A percentile compares a stretch with the other conserved stretches of the same genome.
These are phyloP conservation scores for Teratosphaeriaceae sp. DNA, from an alignment of 2,329 filamentous ascomycete genomes.

Conservation along the genomic window DNA sequence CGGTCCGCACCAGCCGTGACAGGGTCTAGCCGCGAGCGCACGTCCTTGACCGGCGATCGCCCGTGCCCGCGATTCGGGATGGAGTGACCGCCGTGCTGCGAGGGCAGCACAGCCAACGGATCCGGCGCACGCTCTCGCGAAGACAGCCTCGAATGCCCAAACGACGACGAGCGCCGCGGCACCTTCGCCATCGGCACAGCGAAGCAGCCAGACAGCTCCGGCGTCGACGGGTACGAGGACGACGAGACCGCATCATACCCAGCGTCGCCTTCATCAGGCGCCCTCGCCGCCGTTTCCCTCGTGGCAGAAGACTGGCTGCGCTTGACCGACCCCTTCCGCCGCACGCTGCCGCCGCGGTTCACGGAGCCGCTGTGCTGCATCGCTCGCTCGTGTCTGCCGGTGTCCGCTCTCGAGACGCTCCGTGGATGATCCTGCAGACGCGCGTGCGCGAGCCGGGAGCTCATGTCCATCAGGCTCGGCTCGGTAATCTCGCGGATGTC, in stretches of 20 bases:
- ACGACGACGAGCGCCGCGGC: conserved; percentile 41
- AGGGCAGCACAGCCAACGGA: conserved; percentile 10
- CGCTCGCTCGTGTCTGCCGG: conserved; percentile 18
- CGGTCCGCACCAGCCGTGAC: conserved; percentile 37
- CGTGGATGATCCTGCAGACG: background rate
- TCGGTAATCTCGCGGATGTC: conserved; percentile 44
- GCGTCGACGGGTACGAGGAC: conserved; percentile 28
- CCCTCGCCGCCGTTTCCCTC: background rate
- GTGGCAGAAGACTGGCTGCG: background rate
- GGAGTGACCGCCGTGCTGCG: conserved; percentile 7
- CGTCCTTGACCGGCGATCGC: conserved; percentile 43
- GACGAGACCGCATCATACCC: conserved; percentile 9
- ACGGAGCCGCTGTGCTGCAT: conserved; percentile 16
- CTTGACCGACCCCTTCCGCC: conserved; percentile 18
- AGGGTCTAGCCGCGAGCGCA: conserved; percentile 35
- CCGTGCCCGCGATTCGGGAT: conserved; percentile 42
- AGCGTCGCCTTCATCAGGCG: too few species aligned
- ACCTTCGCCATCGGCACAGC: conserved; percentile 40
- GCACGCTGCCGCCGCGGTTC: conserved; percentile 12
- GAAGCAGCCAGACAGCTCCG: conserved; percentile 39
- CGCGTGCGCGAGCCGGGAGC: background rate
- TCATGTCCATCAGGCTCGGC: conserved; percentile 35
- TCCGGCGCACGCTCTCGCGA: conserved; percentile 12
- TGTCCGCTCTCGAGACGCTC: conserved; percentile 6
- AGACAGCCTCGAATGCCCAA: conserved; percentile 13